Percentiles rank a stretch among this genome's conserved stretches.
Conservation (phyloP, 2,329 filamentous ascomycete genomes). For the Colletotrichum filicis region DNA sequence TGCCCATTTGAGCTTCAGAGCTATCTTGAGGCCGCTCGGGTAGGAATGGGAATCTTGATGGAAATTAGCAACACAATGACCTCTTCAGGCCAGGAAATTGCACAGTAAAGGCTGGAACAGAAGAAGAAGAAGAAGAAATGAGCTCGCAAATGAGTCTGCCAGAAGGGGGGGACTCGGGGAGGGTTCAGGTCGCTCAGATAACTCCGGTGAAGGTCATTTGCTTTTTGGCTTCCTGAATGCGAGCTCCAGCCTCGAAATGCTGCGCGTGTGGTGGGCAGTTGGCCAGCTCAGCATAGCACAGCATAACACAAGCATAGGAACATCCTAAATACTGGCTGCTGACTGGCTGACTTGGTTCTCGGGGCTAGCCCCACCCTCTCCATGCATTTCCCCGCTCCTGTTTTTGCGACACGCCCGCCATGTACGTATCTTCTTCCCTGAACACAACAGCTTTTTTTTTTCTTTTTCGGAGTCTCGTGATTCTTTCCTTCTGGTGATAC, state of each 20-base stretch:
- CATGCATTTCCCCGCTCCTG: slow-evolving; percentile 31
- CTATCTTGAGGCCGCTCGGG: neutral
- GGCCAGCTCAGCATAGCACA: slow-evolving; percentile 25
- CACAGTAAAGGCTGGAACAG: neutral
- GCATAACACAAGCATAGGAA: slow-evolving; percentile 10
- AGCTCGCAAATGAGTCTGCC: slow-evolving; percentile 1
- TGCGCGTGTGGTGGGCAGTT: neutral
- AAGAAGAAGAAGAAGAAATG: slow-evolving; percentile 17
- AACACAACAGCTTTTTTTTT: slow-evolving; percentile 16
- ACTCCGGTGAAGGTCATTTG: slow-evolving; percentile 25
- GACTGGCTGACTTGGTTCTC: neutral
- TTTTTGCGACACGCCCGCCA: slow-evolving; percentile 20
- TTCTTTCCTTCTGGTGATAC: slow-evolving; percentile 16
- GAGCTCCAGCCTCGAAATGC: neutral
- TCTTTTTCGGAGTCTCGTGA: slow-evolving; percentile 27
- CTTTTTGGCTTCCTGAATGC: slow-evolving; percentile 2
- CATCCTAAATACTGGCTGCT: slow-evolving; percentile 5
- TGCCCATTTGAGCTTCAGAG: neutral
- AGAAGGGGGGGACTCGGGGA: neutral
- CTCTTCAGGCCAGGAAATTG: slow-evolving; percentile 24
- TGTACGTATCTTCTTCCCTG: slow-evolving; percentile 24
- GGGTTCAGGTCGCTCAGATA: slow-evolving; percentile 19
- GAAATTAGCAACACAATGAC: slow-evolving; percentile 6
- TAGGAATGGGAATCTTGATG: neutral
- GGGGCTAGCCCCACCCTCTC: slow-evolving; percentile 17